Base-by-base conservation (phyloP, 140 eudicot genomes). In the Senecio squalidus region DNA sequence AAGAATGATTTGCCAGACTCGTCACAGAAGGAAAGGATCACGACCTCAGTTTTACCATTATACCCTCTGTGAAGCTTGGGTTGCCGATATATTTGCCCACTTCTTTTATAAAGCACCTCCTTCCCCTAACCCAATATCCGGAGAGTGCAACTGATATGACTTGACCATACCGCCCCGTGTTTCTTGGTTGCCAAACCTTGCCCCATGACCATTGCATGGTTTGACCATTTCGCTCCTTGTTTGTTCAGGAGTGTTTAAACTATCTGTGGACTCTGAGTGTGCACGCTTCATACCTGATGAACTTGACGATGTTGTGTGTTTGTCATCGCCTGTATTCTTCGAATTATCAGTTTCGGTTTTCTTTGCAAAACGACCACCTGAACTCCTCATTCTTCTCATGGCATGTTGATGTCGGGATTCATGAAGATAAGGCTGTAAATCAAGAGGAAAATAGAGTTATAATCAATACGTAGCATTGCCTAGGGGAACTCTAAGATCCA, bases 371-470 rank as follows among this genome's bases (percentile, higher is more conserved):
- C 96, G 96, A 16, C 95, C 96, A 16, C 94, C 94, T 2, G 96
- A 62, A 27, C 82, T 83, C 62, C 96, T 72, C 58, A 57, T 69
- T 65, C 96, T 83, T 70, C 94, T 73, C 77, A 87, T 64, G 1
- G 96, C 96, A 36, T 87, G 96, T 71, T 87, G 96, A 57, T 87
- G 96, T 44, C 95, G 74, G 34, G 95, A 86, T 62, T 86, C 95
- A 26, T 86, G 95, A 46, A 86, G 95, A 77, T 86, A 86, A 10
- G 96, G 96, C 96, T 83, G 82, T 39, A 52, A 7, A 20, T 0
- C n/a, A 6, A 29, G 21, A 58, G 17, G 8, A 20, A 50, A 20
- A 34, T 4, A 27, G 18, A 18, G 4, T 4, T 4, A 45, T 4
- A 45, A 16, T 45, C 26, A 7, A 6, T 10, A 17, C 11, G 6